Evolutionary conservation across 805 yeast species (phyloP), one percentile per base, ranked within the genome.

Genomic region (Pichia pseudocactophila): DNA sequence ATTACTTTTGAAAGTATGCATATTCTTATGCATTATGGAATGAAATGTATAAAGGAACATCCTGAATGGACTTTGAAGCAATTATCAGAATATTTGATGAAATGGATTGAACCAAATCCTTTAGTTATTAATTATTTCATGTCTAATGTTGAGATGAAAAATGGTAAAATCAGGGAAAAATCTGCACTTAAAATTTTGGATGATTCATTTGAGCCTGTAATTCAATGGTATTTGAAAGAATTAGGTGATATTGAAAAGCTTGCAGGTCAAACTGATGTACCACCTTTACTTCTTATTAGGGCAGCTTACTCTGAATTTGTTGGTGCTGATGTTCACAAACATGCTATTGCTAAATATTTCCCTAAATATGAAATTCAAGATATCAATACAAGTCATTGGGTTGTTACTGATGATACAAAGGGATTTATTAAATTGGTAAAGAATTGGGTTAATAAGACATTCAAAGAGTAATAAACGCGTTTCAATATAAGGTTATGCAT

Each of bases 311-410:
- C 95, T 1, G 46, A 49, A 7, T 62, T 62, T 42, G 56, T 60
- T 4, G 64, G 63, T 2, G 36, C 40, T 10, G 46, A 50, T 27
- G 31, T 56, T 9, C 45, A 50, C 17, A 27, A 30, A 10, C 40
- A 46, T n/a, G 38, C 41, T 20, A 49, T 61, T 16, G 6, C 33
- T 1, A 37, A 35, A 7, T 44, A 43, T 52, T 90, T 87, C 58
- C 89, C 95, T 1, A 66, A 70, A 32, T 84, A 80, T 54, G 80
- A 76, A 45, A 63, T 82, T 12, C 64, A 72, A 39, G 90, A 81
- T 51, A 66, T 92, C 20, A 79, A 84, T 28, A 72, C 86, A 2
- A 95, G 96, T 4, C 98, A 90, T 61, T 90, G 97, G 95, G 75
- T 89, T 3, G 84, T 89, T 45, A 76, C 85, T 30, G 96, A 89